Percentiles rank a stretch among this genome's conserved stretches.
These are phyloP conservation scores for Amanita subjunquillea DNA, from an alignment of 768 basidiomycete genomes.

Conservation along the genomic window DNA sequence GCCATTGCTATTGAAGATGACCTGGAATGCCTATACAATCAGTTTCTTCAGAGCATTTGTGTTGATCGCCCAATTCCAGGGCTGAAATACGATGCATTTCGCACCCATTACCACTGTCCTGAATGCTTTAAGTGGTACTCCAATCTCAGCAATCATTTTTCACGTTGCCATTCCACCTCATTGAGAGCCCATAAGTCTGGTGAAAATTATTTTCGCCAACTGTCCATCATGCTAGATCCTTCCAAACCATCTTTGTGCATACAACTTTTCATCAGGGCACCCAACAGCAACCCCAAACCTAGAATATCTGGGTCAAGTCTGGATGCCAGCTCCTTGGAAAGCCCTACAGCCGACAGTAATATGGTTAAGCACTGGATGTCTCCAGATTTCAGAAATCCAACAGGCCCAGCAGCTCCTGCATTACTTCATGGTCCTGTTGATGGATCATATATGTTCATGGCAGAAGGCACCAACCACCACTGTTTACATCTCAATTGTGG, in stretches of 20 bases:
- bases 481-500: neutral
- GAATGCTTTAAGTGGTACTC: neutral
- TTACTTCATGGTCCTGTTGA: neutral
- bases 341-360: neutral
- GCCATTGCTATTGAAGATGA: neutral
- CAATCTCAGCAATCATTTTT: neutral
- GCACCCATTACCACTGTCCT: neutral
- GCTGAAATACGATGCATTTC: neutral
- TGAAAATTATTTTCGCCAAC: neutral
- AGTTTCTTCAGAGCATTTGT: neutral
- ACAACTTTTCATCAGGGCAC: neutral
- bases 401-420: neutral
- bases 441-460: neutral
- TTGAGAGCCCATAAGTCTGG: neutral
- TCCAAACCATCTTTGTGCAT: neutral
- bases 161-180: neutral
- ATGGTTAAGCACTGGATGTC: neutral
- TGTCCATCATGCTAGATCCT: neutral
- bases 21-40: neutral
- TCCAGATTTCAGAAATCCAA: neutral
- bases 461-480: neutral
- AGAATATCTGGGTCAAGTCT: neutral
- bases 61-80: neutral
- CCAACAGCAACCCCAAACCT: neutral
- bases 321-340: neutral